These are phyloP conservation scores for Coniella lustricola DNA, from an alignment of 2,329 filamentous ascomycete genomes.

Conservation along the genomic window DNA sequence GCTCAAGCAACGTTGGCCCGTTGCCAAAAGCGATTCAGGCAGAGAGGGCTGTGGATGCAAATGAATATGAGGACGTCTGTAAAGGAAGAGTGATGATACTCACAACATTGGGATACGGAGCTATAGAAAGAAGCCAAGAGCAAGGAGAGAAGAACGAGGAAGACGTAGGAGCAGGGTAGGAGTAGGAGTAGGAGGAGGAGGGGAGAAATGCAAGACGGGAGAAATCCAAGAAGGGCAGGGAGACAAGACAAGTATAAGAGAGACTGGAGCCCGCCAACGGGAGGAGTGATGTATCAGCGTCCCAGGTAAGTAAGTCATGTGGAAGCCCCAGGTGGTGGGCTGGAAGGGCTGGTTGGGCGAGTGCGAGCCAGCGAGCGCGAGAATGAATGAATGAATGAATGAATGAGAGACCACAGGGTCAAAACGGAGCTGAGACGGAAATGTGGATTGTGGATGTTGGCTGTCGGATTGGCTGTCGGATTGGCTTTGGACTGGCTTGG, in stretches of 20 bases:
- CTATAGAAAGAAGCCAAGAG: background rate
- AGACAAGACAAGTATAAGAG: background rate
- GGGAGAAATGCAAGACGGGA: background rate
- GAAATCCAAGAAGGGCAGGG: background rate
- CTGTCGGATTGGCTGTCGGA: background rate
- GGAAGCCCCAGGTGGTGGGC: slow-evolving; percentile 7
- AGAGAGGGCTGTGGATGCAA: background rate
- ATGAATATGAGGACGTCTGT: too few relatives aligned
- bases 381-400: slow-evolving; percentile 2
- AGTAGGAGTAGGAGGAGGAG: background rate
- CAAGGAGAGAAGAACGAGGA: background rate
- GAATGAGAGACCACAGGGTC: background rate
- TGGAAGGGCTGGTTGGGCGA: background rate
- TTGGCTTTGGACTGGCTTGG: background rate
- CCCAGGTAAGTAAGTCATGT: slow-evolving; percentile 10
- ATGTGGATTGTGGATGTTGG: background rate
- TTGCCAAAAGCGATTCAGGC: background rate
- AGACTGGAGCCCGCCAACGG: too few relatives aligned
- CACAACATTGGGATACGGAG: background rate
- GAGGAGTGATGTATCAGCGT: slow-evolving; percentile 5
- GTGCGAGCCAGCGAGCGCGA: background rate
- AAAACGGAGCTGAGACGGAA: slow-evolving; percentile 3
- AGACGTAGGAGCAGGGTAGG: background rate
- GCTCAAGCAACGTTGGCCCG: background rate
- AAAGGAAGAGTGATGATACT: background rate